A percentile compares a stretch with the other conserved stretches of the same genome.
phyloP scores from a whole-genome alignment of 2,329 filamentous ascomycete species.

The Cercospora sesami region DNA sequence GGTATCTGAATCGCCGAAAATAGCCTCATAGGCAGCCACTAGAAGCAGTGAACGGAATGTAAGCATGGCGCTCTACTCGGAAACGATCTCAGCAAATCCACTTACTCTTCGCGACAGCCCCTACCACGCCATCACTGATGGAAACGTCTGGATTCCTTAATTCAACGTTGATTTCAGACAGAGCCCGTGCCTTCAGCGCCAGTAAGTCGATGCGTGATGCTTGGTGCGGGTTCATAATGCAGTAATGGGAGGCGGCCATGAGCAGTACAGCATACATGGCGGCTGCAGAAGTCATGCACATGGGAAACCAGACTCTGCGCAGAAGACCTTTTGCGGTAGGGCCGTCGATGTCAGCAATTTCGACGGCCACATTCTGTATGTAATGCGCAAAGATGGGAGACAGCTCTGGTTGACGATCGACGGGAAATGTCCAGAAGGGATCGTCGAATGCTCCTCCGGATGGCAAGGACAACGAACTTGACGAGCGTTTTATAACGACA shows the following conservation, averaged over 20 bases:
- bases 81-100: background rate
- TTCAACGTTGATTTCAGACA: constrained; percentile 44
- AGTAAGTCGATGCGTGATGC: constrained; percentile 39
- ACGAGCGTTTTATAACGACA: background rate
- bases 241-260: constrained; percentile 44
- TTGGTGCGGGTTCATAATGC: constrained; percentile 31
- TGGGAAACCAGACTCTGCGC: constrained; percentile 43
- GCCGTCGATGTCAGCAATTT: constrained; percentile 46
- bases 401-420: constrained; percentile 8
- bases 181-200: constrained; percentile 44
- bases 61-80: background rate
- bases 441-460: constrained; percentile 6
- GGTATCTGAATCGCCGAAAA: constrained; percentile 45
- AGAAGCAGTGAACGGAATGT: background rate
- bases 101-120: constrained; percentile 48
- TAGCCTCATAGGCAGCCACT: constrained; percentile 50
- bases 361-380: constrained; percentile 41
- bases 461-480: background rate
- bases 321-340: constrained; percentile 39
- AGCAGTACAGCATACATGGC: constrained; percentile 46
- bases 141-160: constrained; percentile 32
- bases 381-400: constrained; percentile 11
- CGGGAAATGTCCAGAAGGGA: constrained; percentile 6
- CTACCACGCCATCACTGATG: constrained; percentile 46
- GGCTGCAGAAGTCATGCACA: constrained; percentile 40